Percentiles rank a stretch among this genome's conserved stretches.
Conservation (phyloP, 306 rosid genomes). For the Sphenostylis stenocarpa region DNA sequence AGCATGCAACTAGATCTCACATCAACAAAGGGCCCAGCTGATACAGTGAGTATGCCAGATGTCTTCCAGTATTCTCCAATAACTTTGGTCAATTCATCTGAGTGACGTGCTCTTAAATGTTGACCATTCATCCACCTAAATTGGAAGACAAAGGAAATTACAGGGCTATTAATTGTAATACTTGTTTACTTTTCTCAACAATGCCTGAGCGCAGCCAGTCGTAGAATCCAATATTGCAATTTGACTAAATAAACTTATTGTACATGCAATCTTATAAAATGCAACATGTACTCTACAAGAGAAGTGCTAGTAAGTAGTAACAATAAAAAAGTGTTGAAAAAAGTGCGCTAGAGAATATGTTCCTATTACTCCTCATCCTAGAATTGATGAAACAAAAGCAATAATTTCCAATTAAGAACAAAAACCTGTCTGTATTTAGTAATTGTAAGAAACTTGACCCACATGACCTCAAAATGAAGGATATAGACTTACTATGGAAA, state of each 20-base stretch:
- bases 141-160: constrained; percentile 6
- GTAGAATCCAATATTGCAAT: neutral
- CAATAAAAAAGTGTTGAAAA: too few species aligned
- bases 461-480: neutral
- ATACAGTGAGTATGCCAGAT: constrained; percentile 58
- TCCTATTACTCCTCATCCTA: neutral
- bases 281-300: constrained; percentile 11
- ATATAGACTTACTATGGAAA: neutral
- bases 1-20: constrained; percentile 50
- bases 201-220: constrained; percentile 12
- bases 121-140: constrained; percentile 99
- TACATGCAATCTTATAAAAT: neutral
- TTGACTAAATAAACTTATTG: neutral
- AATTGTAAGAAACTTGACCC: neutral
- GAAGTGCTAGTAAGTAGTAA: too few species aligned
- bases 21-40: constrained; percentile 67
- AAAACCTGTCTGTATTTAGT: neutral
- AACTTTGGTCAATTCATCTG: constrained; percentile 64
- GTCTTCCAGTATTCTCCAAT: constrained; percentile 79
- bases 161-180: neutral
- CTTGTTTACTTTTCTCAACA: neutral
- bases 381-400: neutral
- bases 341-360: too few species aligned
- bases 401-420: neutral
- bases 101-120: constrained; percentile 72